These are phyloP conservation scores for Russula virescens DNA, from an alignment of 768 basidiomycete genomes.

Conservation along the genomic window DNA sequence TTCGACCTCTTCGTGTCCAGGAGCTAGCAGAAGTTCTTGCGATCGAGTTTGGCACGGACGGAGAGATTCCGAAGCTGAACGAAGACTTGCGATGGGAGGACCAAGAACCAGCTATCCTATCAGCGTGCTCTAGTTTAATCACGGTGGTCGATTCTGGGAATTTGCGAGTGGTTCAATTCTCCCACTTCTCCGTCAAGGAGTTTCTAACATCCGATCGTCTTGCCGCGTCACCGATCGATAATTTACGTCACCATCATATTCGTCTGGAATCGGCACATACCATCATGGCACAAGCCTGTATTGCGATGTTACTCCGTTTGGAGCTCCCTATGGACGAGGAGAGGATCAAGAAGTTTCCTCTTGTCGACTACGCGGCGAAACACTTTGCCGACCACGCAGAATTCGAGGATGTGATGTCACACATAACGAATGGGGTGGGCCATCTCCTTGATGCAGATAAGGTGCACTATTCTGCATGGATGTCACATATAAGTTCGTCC, in stretches of 20 bases:
- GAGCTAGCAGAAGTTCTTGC: background rate
- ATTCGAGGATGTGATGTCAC: background rate
- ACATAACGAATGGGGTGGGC: background rate
- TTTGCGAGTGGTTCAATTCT: background rate
- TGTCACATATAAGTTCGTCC: background rate
- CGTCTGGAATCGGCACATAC: background rate
- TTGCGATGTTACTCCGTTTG: background rate
- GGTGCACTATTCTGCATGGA: background rate
- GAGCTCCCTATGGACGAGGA: background rate
- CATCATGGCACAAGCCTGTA: background rate
- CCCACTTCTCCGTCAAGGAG: constrained; percentile 3
- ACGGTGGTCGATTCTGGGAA: background rate
- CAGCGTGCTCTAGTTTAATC: background rate
- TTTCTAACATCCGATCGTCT: background rate
- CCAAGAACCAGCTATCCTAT: background rate
- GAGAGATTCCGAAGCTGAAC: background rate
- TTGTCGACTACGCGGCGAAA: background rate
- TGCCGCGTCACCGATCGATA: background rate
- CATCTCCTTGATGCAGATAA: background rate
- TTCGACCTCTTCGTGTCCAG: background rate
- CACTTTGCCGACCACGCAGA: background rate
- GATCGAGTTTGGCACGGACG: background rate
- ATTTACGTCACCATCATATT: background rate
- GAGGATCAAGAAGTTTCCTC: background rate
- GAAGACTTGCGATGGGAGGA: background rate